Evolutionary conservation across 1,284 basidiomycete genomes (phyloP).

Genomic region (Naganishia sp.): DNA sequence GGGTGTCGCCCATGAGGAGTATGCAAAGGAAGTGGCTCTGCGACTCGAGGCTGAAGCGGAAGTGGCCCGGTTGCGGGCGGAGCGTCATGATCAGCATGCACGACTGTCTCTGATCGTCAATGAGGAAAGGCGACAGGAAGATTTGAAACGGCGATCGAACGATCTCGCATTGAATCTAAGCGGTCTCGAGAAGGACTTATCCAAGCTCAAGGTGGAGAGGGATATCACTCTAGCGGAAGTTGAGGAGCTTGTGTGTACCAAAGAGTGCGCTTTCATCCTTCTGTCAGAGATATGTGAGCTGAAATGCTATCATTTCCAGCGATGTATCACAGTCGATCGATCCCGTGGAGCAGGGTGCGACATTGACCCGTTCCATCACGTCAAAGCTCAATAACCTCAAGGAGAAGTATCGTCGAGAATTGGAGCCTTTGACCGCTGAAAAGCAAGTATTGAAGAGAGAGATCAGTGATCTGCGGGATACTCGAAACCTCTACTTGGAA

Average conservation of each 20-base stretch:
- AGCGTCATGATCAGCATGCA: conserved; percentile 85
- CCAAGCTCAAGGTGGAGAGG: conserved; percentile 81
- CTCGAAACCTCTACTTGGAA: conserved; percentile 82
- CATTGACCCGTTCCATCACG: conserved; percentile 72
- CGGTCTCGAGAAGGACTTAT: conserved; percentile 79
- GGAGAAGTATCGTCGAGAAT: conserved; percentile 80
- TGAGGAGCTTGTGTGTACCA: conserved; percentile 77
- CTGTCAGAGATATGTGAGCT: conserved; percentile 13
- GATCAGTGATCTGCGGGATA: conserved; percentile 81
- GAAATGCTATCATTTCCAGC: conserved; percentile 1
- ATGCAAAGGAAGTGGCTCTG: conserved; percentile 82
- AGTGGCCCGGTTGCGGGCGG: conserved; percentile 76
- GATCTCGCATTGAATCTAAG: conserved; percentile 76
- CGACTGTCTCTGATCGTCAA: conserved; percentile 78
- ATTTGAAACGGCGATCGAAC: conserved; percentile 73
- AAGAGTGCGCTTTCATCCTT: conserved; percentile 59
- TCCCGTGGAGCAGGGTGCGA: conserved; percentile 40
- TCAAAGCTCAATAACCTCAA: conserved; percentile 87
- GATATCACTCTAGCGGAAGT: conserved; percentile 91
- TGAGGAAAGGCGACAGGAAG: conserved; percentile 73
- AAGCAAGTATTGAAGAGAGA: conserved; percentile 78
- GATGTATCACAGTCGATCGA: conserved; percentile 25
- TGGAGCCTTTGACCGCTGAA: conserved; percentile 78
- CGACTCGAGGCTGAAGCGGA: conserved; percentile 89
- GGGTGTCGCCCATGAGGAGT: conserved; percentile 87